Conservation (phyloP, 2,329 filamentous ascomycete genomes). For the Exophiala aquamarina region DNA sequence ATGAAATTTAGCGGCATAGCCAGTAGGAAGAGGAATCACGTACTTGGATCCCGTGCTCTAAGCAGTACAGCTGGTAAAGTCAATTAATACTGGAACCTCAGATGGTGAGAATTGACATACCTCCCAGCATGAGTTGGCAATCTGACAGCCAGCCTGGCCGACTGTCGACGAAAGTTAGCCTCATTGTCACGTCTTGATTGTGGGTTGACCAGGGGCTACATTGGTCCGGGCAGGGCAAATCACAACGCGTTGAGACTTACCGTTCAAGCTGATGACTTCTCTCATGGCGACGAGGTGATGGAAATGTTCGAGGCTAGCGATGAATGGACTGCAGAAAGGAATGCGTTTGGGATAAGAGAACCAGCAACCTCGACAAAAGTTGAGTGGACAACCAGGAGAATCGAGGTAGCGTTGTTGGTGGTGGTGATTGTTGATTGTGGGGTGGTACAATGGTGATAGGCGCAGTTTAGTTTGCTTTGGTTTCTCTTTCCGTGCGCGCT, state of each 20-base stretch:
- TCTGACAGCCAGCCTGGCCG: slow-evolving; percentile 99
- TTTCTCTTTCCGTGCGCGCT: slow-evolving; percentile 24
- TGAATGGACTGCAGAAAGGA: neutral
- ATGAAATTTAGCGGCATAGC: slow-evolving; percentile 22
- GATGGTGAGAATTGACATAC: slow-evolving; percentile 57
- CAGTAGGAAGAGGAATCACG: slow-evolving; percentile 36
- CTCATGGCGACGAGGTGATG: slow-evolving; percentile 67
- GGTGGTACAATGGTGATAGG: neutral
- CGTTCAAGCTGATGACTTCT: slow-evolving; percentile 99
- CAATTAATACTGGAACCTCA: slow-evolving; percentile 31
- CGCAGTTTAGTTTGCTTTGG: slow-evolving; percentile 1
- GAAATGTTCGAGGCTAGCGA: slow-evolving; percentile 7
- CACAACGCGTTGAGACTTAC: slow-evolving; percentile 57
- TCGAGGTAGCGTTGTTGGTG: slow-evolving; percentile 28
- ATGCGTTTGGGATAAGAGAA: slow-evolving; percentile 8
- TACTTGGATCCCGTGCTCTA: slow-evolving; percentile 99
- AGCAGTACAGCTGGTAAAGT: slow-evolving; percentile 84
- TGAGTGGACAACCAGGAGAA: slow-evolving; percentile 13
- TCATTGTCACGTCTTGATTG: slow-evolving; percentile 24
- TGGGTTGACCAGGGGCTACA: slow-evolving; percentile 21
- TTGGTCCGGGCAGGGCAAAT: slow-evolving; percentile 18
- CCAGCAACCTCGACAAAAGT: slow-evolving; percentile 8
- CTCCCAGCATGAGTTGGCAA: slow-evolving; percentile 99
- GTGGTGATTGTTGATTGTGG: slow-evolving; percentile 19
- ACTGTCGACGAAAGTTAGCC: slow-evolving; percentile 69